Percentiles rank a stretch among this genome's conserved stretches.
Evolutionary conservation across 1,139 yeast genomes (phyloP).

Genomic region (Ogataea hybrid): DNA sequence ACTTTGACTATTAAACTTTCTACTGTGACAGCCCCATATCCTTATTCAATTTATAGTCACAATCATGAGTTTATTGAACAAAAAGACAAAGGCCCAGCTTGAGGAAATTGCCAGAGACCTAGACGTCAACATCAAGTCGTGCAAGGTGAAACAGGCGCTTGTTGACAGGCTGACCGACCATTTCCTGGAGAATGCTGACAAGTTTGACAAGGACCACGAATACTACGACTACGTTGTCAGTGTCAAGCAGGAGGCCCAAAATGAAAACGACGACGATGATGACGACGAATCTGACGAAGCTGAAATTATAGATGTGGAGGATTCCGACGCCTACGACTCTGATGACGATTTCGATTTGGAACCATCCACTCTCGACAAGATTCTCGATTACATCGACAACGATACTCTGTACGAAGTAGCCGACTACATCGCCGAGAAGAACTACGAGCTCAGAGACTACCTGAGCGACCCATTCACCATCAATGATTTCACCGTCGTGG

Average conservation of each 20-base stretch:
- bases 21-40: too few species aligned
- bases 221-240: conserved; percentile 26
- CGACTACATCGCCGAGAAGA: conserved; percentile 38
- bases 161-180: conserved; percentile 22
- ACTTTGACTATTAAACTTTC: neutral
- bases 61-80: conserved; percentile 21
- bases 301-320: conserved; percentile 17
- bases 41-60: neutral
- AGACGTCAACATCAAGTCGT: conserved; percentile 22
- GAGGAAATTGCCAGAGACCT: conserved; percentile 31
- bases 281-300: conserved; percentile 13
- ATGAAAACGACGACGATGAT: conserved; percentile 9
- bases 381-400: conserved; percentile 38
- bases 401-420: conserved; percentile 41
- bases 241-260: conserved; percentile 13
- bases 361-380: conserved; percentile 26
- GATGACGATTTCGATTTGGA: conserved; percentile 14
- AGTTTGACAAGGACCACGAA: conserved; percentile 23
- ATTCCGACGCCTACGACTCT: conserved; percentile 15
- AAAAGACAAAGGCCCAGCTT: conserved; percentile 32
- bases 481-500: conserved; percentile 40
- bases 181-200: conserved; percentile 21
- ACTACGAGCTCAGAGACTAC: conserved; percentile 47
- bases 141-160: conserved; percentile 29
- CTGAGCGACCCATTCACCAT: conserved; percentile 49